Percentiles rank a stretch among this genome's conserved stretches.
Evolutionary conservation across 1,284 basidiomycete species (phyloP).

Genomic region (Heliocybe sulcata): DNA sequence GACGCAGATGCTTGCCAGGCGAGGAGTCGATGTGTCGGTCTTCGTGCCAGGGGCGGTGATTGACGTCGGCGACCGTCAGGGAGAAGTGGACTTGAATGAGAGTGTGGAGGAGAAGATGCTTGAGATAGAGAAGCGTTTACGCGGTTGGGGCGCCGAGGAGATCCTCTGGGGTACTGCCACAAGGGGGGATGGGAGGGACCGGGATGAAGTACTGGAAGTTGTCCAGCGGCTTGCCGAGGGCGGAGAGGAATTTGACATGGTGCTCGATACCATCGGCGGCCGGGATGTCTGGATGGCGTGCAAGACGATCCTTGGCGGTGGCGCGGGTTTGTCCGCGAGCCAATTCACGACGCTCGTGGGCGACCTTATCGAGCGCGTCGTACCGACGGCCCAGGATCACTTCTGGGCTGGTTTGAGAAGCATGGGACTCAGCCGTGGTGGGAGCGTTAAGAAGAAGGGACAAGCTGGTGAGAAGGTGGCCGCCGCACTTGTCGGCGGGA

Average conservation of each 20-base stretch:
- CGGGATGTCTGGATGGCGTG: constrained; percentile 68
- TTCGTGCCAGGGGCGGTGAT: constrained; percentile 47
- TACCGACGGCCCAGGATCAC: constrained; percentile 64
- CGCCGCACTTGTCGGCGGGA: background rate
- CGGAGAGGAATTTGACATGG: constrained; percentile 63
- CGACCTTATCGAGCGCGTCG: constrained; percentile 49
- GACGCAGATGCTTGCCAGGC: constrained; percentile 60
- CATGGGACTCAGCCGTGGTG: constrained; percentile 31
- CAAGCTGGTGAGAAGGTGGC: constrained; percentile 5
- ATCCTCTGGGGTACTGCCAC: constrained; percentile 40
- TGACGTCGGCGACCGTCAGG: constrained; percentile 14
- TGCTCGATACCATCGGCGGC: constrained; percentile 79
- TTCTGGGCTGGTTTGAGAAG: constrained; percentile 64
- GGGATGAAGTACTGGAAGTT: constrained; percentile 46
- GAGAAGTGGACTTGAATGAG: constrained; percentile 10
- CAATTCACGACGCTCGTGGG: constrained; percentile 74
- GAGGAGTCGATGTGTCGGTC: constrained; percentile 61
- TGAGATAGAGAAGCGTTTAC: constrained; percentile 45
- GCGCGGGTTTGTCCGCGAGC: constrained; percentile 10
- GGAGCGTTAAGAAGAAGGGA: constrained; percentile 14
- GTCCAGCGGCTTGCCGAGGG: constrained; percentile 46
- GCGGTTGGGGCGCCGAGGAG: constrained; percentile 60
- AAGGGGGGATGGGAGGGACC: constrained; percentile 12
- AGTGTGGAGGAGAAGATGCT: constrained; percentile 9
- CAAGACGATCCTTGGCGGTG: constrained; percentile 42